Percentiles rank a stretch among this genome's conserved stretches.
These are phyloP conservation scores for Piper longum DNA, from an alignment of 164 flowering plant genomes.

Conservation along the genomic window DNA sequence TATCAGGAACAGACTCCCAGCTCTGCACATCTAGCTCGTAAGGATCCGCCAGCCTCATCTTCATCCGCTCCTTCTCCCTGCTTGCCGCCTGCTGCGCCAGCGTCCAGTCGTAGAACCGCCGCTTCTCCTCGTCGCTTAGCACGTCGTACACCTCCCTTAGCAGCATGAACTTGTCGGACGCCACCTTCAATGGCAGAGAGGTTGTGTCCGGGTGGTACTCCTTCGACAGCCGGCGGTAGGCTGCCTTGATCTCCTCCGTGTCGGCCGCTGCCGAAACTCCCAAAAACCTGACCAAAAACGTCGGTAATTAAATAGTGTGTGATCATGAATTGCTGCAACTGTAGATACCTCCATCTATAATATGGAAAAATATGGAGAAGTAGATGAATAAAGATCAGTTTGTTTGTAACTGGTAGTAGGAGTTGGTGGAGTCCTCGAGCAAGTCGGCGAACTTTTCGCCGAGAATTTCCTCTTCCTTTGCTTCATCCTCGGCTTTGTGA, in stretches of 20 bases:
- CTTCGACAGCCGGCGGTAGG: conserved; percentile 67
- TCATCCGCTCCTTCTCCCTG: conserved; percentile 59
- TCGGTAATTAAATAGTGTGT: no score
- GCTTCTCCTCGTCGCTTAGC: conserved; percentile 55
- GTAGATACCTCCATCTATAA: background rate
- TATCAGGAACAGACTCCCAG: conserved; percentile 45
- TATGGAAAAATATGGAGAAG: background rate
- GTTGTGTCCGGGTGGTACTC: conserved; percentile 96
- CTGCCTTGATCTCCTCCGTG: conserved; percentile 74
- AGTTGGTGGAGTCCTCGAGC: conserved; percentile 51
- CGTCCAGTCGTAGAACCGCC: conserved; percentile 76
- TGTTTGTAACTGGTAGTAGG: conserved; percentile 65
- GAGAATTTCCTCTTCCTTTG: conserved; percentile 19
- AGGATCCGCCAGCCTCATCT: conserved; percentile 64
- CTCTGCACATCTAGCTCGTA: conserved; percentile 36
- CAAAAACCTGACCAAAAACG: conserved; percentile 35
- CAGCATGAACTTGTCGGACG: conserved; percentile 75
- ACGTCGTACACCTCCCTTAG: conserved; percentile 53
- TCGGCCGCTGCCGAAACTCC: conserved; percentile 64
- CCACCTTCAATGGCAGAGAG: conserved; percentile 54
- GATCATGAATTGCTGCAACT: background rate
- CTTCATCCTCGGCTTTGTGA: conserved; percentile 7
- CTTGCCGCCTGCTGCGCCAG: conserved; percentile 78
- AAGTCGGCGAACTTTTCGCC: conserved; percentile 57
- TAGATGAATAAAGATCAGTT: background rate